phyloP scores from a whole-genome alignment of 208 protist genomes.

The Acanthamoeba divionensis region DNA sequence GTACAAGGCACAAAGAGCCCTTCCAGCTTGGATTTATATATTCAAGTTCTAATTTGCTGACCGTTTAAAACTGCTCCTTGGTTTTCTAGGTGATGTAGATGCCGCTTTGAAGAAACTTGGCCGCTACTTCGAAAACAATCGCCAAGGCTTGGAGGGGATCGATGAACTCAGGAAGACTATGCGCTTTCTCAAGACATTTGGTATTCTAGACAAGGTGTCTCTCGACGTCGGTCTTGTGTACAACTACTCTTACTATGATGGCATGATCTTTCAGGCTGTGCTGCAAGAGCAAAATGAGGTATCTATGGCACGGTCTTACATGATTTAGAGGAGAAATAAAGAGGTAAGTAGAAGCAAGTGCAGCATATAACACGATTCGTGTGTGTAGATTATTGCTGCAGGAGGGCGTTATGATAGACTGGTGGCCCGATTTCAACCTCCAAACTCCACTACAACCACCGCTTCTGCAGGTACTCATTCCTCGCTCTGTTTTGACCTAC shows the following conservation, averaged over 20 bases:
- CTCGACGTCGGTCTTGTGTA: conserved; percentile 59
- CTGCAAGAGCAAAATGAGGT: conserved; percentile 48
- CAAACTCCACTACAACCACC: conserved; percentile 5
- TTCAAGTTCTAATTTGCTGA: too few species aligned
- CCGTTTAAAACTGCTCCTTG: too few species aligned
- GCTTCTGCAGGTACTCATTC: too few species aligned
- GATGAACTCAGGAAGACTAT: not conserved
- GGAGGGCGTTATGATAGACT: conserved; percentile 65
- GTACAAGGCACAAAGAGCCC: not conserved
- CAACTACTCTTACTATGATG: conserved; percentile 65
- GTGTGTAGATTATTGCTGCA: conserved; percentile 57
- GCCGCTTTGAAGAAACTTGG: conserved; percentile 12
- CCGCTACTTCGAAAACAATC: not conserved
- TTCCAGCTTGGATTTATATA: not conserved
- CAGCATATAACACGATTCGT: too few species aligned
- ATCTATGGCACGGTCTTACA: too few species aligned
- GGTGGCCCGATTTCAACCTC: conserved; percentile 29
- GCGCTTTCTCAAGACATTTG: conserved; percentile 56
- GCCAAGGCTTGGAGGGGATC: conserved; percentile 9
- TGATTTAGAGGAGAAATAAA: too few species aligned
- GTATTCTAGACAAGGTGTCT: conserved; percentile 53
- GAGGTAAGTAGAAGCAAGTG: too few species aligned
- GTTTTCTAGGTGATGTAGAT: not conserved
- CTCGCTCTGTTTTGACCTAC: too few species aligned
- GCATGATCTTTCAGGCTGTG: conserved; percentile 63